Conservation (phyloP, 1,284 basidiomycete genomes). For the Rhodotorula sp. region DNA sequence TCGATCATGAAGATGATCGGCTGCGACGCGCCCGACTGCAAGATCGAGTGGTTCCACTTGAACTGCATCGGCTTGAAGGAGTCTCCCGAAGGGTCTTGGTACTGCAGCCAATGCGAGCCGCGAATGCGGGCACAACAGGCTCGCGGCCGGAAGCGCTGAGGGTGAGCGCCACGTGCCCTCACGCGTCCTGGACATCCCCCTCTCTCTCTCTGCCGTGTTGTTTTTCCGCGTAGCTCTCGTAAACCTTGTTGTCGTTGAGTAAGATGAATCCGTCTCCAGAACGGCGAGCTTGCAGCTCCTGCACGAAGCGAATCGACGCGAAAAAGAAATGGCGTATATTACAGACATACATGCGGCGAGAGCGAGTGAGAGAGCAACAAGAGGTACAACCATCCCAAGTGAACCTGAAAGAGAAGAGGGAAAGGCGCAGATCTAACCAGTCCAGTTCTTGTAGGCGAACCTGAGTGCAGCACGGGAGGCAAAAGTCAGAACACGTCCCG, state of each 20-base stretch:
- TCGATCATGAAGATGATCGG: slow-evolving; percentile 41
- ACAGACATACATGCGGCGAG: slow-evolving; percentile 3
- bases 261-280: too few relatives aligned
- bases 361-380: slow-evolving; percentile 5
- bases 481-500: neutral
- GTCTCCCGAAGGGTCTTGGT: slow-evolving; percentile 75
- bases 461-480: neutral
- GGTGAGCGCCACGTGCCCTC: too few relatives aligned
- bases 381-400: slow-evolving; percentile 1
- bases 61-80: slow-evolving; percentile 69
- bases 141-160: slow-evolving; percentile 14
- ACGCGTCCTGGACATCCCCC: neutral
- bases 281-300: too few relatives aligned
- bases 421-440: neutral
- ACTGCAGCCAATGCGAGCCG: slow-evolving; percentile 64
- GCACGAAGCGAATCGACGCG: too few relatives aligned
- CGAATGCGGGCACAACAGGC: slow-evolving; percentile 20
- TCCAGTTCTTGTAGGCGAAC: slow-evolving; percentile 20
- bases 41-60: slow-evolving; percentile 61
- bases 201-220: neutral
- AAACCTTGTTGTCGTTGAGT: neutral
- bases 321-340: too few relatives aligned
- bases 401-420: neutral
- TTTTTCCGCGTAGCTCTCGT: neutral
- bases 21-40: slow-evolving; percentile 44